Evolutionary conservation across 2,329 filamentous ascomycete species (phyloP).

Genomic region (Botrytis galanthina): DNA sequence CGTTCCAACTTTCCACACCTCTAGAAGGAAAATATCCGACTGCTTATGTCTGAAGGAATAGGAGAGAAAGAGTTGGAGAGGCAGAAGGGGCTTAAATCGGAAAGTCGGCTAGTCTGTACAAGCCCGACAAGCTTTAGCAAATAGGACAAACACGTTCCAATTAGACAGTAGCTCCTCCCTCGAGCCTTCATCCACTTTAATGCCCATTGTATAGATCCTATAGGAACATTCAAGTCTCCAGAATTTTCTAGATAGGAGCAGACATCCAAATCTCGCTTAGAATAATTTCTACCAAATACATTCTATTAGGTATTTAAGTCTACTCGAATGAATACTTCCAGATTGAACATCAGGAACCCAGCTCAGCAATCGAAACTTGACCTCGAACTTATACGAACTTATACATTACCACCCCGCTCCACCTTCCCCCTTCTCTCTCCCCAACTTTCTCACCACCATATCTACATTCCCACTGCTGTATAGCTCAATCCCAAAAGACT

Average conservation of each 20-base stretch:
- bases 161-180: no score
- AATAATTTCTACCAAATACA: not conserved
- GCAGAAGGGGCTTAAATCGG: not conserved
- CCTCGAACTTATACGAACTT: no score
- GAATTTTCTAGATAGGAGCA: not conserved
- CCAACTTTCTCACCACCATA: not conserved
- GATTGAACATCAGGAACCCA: not conserved
- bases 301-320: not conserved
- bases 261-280: not conserved
- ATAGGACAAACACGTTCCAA: no score
- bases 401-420: not conserved
- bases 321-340: not conserved
- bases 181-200: no score
- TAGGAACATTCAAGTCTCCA: not conserved
- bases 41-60: not conserved
- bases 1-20: not conserved
- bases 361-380: no score
- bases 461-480: not conserved
- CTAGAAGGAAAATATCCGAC: rapidly evolving
- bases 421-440: not conserved
- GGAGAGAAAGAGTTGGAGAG: not conserved
- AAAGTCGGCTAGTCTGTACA: not conserved
- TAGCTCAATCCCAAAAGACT: not conserved
- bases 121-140: not conserved
- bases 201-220: no score